phyloP scores from a whole-genome alignment of 495 filamentous ascomycete species.

The Podospora conica region DNA sequence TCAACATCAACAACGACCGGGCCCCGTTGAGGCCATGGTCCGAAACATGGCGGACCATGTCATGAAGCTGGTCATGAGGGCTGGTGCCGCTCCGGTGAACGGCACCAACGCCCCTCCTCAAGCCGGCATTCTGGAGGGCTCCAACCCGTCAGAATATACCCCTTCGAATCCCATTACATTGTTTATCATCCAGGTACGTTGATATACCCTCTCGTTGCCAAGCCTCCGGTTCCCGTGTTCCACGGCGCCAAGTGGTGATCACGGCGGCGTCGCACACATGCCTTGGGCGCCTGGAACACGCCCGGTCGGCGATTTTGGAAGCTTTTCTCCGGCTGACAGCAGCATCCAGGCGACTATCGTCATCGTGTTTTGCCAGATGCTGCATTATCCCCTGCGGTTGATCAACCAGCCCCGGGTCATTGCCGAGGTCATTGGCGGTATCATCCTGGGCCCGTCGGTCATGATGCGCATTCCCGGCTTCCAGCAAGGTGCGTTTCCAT shows the following conservation, averaged over 20 bases:
- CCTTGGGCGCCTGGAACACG: not conserved
- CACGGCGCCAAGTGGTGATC: not conserved
- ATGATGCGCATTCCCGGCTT: conserved; percentile 82
- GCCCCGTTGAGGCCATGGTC: not conserved
- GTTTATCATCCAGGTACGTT: conserved; percentile 67
- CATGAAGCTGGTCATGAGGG: not conserved
- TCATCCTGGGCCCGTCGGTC: conserved; percentile 82
- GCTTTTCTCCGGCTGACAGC: not conserved
- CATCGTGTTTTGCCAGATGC: conserved; percentile 77
- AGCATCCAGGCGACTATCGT: conserved; percentile 69
- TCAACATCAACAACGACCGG: not conserved
- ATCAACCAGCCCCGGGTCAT: conserved; percentile 90
- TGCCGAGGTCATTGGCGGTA: conserved; percentile 90
- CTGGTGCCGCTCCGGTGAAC: not conserved
- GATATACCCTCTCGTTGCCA: not conserved
- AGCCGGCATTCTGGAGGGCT: conserved; percentile 41
- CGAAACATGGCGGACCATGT: not conserved
- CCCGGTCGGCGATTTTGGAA: not conserved
- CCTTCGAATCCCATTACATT: conserved; percentile 79
- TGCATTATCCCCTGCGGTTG: conserved; percentile 70
- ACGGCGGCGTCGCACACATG: not conserved
- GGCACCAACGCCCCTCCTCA: conserved; percentile 22
- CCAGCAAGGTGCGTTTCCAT: conserved; percentile 17
- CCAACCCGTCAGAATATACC: conserved; percentile 65
- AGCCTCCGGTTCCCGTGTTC: not conserved